phyloP scores from a whole-genome alignment of 257 asterid species.

The Solanum corneliomulleri region DNA sequence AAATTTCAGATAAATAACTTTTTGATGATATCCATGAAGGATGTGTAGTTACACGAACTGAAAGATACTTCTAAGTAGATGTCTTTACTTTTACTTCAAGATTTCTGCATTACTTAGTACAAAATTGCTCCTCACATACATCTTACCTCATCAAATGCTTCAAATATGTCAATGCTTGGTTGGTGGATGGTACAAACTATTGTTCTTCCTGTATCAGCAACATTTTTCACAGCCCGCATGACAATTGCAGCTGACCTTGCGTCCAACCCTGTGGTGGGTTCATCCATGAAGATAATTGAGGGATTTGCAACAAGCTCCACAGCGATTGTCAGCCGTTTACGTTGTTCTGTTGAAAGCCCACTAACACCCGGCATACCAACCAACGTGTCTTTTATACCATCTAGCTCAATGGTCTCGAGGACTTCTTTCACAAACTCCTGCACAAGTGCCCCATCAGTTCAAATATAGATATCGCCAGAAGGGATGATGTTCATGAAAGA shows the following conservation, averaged over 20 bases:
- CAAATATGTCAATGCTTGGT: slow-evolving; percentile 49
- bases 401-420: slow-evolving; percentile 47
- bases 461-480: background rate
- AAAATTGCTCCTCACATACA: background rate
- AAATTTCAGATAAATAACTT: background rate
- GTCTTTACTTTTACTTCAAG: background rate
- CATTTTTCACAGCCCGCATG: slow-evolving; percentile 48
- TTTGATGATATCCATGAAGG: background rate
- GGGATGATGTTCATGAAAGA: background rate
- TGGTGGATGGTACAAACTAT: slow-evolving; percentile 59
- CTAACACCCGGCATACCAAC: slow-evolving; percentile 42
- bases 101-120: background rate
- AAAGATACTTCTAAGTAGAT: background rate
- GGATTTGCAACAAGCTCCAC: slow-evolving; percentile 59
- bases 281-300: slow-evolving; percentile 46
- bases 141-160: slow-evolving; percentile 31
- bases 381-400: slow-evolving; percentile 28
- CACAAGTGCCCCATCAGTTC: background rate
- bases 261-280: slow-evolving; percentile 54
- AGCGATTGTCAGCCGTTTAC: slow-evolving; percentile 48
- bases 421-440: slow-evolving; percentile 54
- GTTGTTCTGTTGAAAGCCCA: slow-evolving; percentile 51
- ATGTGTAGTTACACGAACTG: background rate
- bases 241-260: slow-evolving; percentile 62
- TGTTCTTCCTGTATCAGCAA: slow-evolving; percentile 45